phyloP scores from a whole-genome alignment of 2,329 filamentous ascomycete species.

The Xylaria multiplex region DNA sequence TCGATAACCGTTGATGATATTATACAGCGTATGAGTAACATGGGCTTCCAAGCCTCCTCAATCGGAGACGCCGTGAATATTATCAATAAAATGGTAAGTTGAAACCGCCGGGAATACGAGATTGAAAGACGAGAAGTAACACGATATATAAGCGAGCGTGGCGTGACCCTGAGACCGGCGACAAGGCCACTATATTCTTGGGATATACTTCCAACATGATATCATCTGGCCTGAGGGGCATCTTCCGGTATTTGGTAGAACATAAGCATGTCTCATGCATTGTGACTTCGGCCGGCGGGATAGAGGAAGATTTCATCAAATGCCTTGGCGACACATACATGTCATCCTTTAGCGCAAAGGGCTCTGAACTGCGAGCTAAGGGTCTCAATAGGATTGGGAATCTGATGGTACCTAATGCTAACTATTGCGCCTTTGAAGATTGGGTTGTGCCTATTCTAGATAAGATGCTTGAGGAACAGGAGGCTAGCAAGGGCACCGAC shows the following conservation, averaged over 20 bases:
- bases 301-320: slow-evolving; percentile 99
- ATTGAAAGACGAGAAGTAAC: slow-evolving; percentile 36
- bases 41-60: slow-evolving; percentile 83
- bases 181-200: slow-evolving; percentile 91
- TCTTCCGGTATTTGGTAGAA: slow-evolving; percentile 90
- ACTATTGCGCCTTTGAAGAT: slow-evolving; percentile 98
- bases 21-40: slow-evolving; percentile 80
- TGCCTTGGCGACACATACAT: slow-evolving; percentile 95
- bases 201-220: slow-evolving; percentile 98
- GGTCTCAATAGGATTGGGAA: slow-evolving; percentile 97
- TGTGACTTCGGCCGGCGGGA: slow-evolving; percentile 92
- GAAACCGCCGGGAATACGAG: slow-evolving; percentile 34
- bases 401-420: slow-evolving; percentile 92
- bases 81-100: slow-evolving; percentile 90
- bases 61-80: slow-evolving; percentile 84
- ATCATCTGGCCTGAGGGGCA: slow-evolving; percentile 91
- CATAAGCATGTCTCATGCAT: slow-evolving; percentile 92
- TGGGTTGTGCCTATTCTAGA: slow-evolving; percentile 98
- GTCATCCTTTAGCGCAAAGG: slow-evolving; percentile 81
- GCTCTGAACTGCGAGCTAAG: slow-evolving; percentile 80
- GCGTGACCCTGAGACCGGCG: slow-evolving; percentile 80
- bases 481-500: slow-evolving; percentile 73
- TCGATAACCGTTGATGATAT: slow-evolving; percentile 88
- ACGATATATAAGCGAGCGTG: slow-evolving; percentile 70
- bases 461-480: slow-evolving; percentile 91